Percentiles rank a stretch among this genome's conserved stretches.
Conservation (phyloP, 2,329 filamentous ascomycete species). For the Phoma sp. region DNA sequence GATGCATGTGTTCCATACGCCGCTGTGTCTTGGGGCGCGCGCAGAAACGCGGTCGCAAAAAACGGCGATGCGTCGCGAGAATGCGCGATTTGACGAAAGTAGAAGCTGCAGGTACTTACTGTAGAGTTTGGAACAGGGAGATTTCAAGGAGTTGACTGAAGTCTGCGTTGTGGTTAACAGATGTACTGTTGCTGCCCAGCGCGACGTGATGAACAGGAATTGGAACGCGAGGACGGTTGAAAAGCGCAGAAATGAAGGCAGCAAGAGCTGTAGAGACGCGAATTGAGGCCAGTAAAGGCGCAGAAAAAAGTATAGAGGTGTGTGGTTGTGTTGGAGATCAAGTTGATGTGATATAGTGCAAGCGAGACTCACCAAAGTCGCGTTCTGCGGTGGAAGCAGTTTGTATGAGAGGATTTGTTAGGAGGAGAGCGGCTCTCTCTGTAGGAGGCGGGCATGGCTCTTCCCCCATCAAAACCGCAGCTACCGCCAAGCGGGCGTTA, state of each 20-base stretch:
- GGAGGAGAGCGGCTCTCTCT: conserved; percentile 21
- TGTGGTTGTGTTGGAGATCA: conserved; percentile 29
- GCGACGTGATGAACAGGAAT: conserved; percentile 40
- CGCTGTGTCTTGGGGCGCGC: conserved; percentile 27
- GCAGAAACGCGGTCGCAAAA: conserved; percentile 41
- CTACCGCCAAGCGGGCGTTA: conserved; percentile 7
- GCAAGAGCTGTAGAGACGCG: conserved; percentile 31
- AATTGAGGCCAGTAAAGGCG: conserved; percentile 42
- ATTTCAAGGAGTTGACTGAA: conserved; percentile 29
- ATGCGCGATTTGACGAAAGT: conserved; percentile 35
- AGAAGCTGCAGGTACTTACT: conserved; percentile 38
- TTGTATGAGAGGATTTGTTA: conserved; percentile 30
- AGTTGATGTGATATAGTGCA: conserved; percentile 22
- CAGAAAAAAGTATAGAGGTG: conserved; percentile 38
- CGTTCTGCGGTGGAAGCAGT: conserved; percentile 31
- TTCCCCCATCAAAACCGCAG: conserved; percentile 2
- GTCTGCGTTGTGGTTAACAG: conserved; percentile 44
- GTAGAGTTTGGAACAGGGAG: conserved; percentile 24
- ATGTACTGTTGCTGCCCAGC: conserved; percentile 21
- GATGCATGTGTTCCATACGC: conserved; percentile 25
- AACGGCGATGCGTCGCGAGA: conserved; percentile 34
- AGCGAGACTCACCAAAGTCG: conserved; percentile 44
- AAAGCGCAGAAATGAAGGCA: conserved; percentile 39
- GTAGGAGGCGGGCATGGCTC: neutral
- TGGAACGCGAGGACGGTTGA: conserved; percentile 37